phyloP scores from a whole-genome alignment of 495 filamentous ascomycete genomes.

The Monascus purpureus region DNA sequence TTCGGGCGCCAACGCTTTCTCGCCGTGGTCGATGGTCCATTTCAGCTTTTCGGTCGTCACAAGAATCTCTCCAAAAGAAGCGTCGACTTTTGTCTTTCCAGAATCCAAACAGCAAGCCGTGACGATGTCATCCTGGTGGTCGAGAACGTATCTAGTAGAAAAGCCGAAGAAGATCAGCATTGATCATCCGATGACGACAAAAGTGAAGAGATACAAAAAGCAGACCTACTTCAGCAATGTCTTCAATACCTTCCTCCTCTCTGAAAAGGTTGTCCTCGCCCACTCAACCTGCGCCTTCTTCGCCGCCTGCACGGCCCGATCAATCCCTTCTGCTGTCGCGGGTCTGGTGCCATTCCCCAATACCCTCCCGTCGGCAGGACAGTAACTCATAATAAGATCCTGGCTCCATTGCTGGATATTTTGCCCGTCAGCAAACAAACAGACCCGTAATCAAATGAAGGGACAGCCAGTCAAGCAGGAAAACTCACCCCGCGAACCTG shows the following conservation, averaged over 20 bases:
- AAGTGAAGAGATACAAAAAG: neutral
- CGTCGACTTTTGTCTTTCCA: conserved; percentile 94
- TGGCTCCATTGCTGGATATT: conserved; percentile 25
- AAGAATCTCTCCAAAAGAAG: conserved; percentile 83
- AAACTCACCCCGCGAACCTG: conserved; percentile 27
- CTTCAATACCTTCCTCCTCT: conserved; percentile 66
- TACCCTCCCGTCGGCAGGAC: conserved; percentile 73
- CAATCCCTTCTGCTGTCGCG: conserved; percentile 62
- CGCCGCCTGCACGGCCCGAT: conserved; percentile 62
- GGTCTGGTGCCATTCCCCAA: conserved; percentile 67
- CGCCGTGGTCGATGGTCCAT: conserved; percentile 89
- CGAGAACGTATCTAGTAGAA: conserved; percentile 50
- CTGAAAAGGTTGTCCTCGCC: conserved; percentile 62
- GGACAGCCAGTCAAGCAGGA: neutral
- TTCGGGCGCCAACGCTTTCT: conserved; percentile 60
- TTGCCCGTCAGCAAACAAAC: too few species aligned
- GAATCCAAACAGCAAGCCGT: conserved; percentile 81
- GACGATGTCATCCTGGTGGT: conserved; percentile 81
- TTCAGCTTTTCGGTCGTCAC: conserved; percentile 86
- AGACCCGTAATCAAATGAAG: too few species aligned
- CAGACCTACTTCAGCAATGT: conserved; percentile 57
- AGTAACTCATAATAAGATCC: conserved; percentile 50
- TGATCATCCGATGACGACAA: too few species aligned
- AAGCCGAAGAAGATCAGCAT: too few species aligned
- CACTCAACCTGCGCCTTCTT: conserved; percentile 65